phyloP scores from a whole-genome alignment of 2,329 filamentous ascomycete genomes.

The Cladosporium velox region DNA sequence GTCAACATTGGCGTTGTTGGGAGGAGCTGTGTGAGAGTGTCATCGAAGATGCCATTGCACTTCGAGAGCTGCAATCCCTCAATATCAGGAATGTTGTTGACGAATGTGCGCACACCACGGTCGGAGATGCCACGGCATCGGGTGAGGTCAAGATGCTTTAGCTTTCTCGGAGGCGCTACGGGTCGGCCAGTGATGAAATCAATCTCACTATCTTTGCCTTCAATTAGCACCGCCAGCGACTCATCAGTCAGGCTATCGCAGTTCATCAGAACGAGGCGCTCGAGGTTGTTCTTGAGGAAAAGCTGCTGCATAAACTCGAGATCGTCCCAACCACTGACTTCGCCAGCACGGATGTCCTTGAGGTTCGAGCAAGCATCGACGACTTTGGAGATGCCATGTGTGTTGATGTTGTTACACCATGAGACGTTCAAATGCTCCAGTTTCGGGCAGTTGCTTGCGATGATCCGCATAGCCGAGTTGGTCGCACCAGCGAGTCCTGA shows the following conservation, averaged over 20 bases:
- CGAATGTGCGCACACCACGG: slow-evolving; percentile 68
- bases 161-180: slow-evolving; percentile 72
- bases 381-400: slow-evolving; percentile 71
- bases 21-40: slow-evolving; percentile 70
- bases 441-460: slow-evolving; percentile 76
- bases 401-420: slow-evolving; percentile 87
- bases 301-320: slow-evolving; percentile 70
- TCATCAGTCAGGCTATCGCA: slow-evolving; percentile 78
- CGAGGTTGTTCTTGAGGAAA: slow-evolving; percentile 77
- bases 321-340: slow-evolving; percentile 78
- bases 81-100: slow-evolving; percentile 73
- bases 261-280: slow-evolving; percentile 78
- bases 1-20: slow-evolving; percentile 75
- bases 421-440: slow-evolving; percentile 87
- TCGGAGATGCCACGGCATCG: slow-evolving; percentile 75
- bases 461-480: slow-evolving; percentile 82
- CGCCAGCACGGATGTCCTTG: slow-evolving; percentile 77
- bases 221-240: slow-evolving; percentile 70
- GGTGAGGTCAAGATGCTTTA: slow-evolving; percentile 84
- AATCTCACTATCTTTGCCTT: slow-evolving; percentile 73
- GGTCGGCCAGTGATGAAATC: slow-evolving; percentile 78
- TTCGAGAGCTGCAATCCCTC: slow-evolving; percentile 83
- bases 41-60: slow-evolving; percentile 72
- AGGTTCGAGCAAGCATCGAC: slow-evolving; percentile 72
- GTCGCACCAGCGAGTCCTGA: slow-evolving; percentile 78